These are phyloP conservation scores for Vigna radiata DNA, from an alignment of 306 rosid genomes.

Conservation along the genomic window DNA sequence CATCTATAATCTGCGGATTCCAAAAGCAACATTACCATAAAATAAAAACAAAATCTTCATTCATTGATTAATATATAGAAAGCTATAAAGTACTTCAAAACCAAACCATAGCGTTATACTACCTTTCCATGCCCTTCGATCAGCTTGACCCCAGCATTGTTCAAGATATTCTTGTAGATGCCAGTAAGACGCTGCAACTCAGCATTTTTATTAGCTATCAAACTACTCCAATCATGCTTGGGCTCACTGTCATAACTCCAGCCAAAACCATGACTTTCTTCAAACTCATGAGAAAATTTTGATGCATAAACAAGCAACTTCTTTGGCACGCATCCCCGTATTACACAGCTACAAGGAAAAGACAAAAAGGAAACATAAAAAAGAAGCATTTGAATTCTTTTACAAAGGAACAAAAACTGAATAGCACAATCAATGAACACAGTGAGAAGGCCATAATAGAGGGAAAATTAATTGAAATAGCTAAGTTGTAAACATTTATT, in stretches of 20 bases:
- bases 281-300: conserved; percentile 88
- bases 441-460: background rate
- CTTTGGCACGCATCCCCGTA: conserved; percentile 99
- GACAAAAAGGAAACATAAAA: background rate
- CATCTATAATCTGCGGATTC: conserved; percentile 70
- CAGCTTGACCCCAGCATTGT: conserved; percentile 69
- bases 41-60: background rate
- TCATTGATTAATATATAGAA: background rate
- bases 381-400: background rate
- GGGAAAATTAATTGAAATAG: background rate
- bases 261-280: conserved; percentile 92
- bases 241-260: conserved; percentile 91
- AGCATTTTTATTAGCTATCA: conserved; percentile 94
- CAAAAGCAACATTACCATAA: conserved; percentile 40
- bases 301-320: conserved; percentile 85
- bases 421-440: background rate
- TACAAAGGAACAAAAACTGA: background rate
- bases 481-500: background rate
- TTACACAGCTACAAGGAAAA: conserved; percentile 72
- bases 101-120: conserved; percentile 27
- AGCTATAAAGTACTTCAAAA: background rate
- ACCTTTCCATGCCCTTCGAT: conserved; percentile 99
- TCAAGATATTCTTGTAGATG: conserved; percentile 78
- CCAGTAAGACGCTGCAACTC: conserved; percentile 95
- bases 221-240: conserved; percentile 91